Base-by-base conservation (phyloP, 1,284 basidiomycete species). In the Tilletia walkeri region DNA sequence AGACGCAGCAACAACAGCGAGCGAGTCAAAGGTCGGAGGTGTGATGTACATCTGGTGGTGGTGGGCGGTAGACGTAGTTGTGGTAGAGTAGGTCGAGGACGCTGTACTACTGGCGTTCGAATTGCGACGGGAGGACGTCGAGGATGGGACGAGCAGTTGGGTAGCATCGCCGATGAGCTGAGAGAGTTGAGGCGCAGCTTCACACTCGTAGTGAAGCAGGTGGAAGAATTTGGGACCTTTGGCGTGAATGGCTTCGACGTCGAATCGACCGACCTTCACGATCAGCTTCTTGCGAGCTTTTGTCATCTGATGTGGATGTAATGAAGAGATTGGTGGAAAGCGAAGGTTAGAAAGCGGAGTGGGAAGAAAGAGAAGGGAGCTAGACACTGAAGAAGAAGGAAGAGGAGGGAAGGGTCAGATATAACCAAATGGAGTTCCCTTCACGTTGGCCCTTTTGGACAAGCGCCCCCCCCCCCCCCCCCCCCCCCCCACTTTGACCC, bases 281-380 rank as follows among this genome's bases (percentile, higher is more conserved):
- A 61, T 61, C 7, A 61, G 56, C 56, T 61, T 61, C 56, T 61
- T 61, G 56, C 30, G 56, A 34, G 56, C 7, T 9, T 36, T 61
- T 12, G 56, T 34, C 56, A 61, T 61, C 30, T 61, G 53, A 2
- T 1, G 9, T 24, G 34, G n/a, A 7, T 5, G 56, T 7, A 34
- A 34, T 16, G 38, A 36, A 4, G 56, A 14, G 56, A 61, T 24
- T 1, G 3, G 38, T 20, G 30, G 24, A 14, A 61, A 5, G 7
- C 24, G 1, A 61, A 61, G 56, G n/a, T 9, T 3, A 61, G 30
- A 36, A 9, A 61, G 56, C 2, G n/a, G 14, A 34, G n/a, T 9
- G 6, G 16, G 9, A 30, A 30, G 56, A 36, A 36, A 36, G 24
- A 36, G 56, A 34, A 36, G 38, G 56, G 38, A 34, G 30, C 16